A percentile compares a stretch with the other conserved stretches of the same genome.
Evolutionary conservation across 441 rosid genomes (phyloP).

Genomic region (Populus trichocarpa): DNA sequence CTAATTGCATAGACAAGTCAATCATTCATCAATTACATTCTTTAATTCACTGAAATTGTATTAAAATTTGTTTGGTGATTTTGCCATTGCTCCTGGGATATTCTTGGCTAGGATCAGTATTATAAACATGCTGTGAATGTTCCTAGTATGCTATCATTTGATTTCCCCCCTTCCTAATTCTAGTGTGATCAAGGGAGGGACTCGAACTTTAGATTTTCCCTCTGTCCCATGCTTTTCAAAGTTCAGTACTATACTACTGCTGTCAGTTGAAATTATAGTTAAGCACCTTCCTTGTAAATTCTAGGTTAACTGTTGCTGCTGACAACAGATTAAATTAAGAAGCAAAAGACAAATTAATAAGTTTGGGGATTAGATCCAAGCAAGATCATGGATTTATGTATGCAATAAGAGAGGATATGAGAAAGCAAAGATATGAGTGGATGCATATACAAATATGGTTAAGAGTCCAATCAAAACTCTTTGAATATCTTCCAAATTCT

Average conservation of each 20-base stretch:
- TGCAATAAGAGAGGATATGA: background rate
- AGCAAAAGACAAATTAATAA: background rate
- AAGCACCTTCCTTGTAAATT: background rate
- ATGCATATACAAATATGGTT: background rate
- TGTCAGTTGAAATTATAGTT: too few relatives aligned
- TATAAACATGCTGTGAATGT: background rate
- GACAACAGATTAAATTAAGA: background rate
- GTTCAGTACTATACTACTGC: too few relatives aligned
- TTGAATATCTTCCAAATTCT: conserved; percentile 1
- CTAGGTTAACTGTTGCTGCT: background rate
- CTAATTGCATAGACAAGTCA: background rate
- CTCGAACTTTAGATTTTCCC: too few relatives aligned
- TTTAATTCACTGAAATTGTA: background rate
- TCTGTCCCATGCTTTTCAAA: too few relatives aligned
- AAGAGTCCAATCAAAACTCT: background rate
- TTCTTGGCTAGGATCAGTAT: background rate
- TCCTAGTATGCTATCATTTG: background rate
- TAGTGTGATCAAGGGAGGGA: background rate
- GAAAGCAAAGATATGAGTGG: background rate
- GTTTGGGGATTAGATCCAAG: background rate
- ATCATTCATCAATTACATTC: background rate
- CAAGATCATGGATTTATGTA: background rate
- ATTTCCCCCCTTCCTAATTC: background rate
- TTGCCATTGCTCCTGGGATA: background rate
- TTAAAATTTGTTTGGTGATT: background rate